Evolutionary conservation across 164 flowering plant species (phyloP).

Genomic region (Vitis rotundifolia): DNA sequence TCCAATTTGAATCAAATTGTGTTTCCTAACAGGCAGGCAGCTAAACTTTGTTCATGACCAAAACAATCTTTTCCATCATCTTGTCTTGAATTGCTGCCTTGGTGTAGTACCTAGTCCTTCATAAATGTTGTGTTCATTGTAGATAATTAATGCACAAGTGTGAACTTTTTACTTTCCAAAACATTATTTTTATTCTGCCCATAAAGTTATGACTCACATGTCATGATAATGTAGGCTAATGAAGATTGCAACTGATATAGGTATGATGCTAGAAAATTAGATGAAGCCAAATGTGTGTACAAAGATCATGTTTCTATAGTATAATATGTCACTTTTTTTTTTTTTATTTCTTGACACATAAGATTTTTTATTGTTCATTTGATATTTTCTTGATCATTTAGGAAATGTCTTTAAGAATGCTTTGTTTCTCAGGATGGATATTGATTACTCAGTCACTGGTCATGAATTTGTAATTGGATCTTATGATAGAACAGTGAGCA

Average conservation of each 20-base stretch:
- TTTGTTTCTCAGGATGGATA: constrained; percentile 77
- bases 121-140: too few relatives aligned
- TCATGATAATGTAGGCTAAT: constrained; percentile 61
- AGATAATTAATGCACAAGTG: background rate
- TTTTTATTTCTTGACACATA: too few relatives aligned
- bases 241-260: constrained; percentile 95
- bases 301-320: constrained; percentile 94
- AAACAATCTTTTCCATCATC: too few relatives aligned
- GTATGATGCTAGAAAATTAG: constrained; percentile 75
- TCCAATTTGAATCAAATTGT: too few relatives aligned
- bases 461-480: constrained; percentile 97
- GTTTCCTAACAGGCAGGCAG: too few relatives aligned
- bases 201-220: background rate
- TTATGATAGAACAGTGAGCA: constrained; percentile 91
- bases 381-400: background rate
- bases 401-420: background rate
- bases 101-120: too few relatives aligned
- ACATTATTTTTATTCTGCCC: background rate
- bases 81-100: too few relatives aligned
- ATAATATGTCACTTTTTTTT: constrained; percentile 42
- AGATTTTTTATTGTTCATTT: background rate
- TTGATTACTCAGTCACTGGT: constrained; percentile 96
- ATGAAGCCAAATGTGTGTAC: constrained; percentile 89
- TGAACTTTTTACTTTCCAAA: background rate
- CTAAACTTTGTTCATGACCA: too few relatives aligned